A percentile compares a stretch with the other conserved stretches of the same genome.
Conservation (phyloP, 2,329 filamentous ascomycete species). For the Xylaria sp. region DNA sequence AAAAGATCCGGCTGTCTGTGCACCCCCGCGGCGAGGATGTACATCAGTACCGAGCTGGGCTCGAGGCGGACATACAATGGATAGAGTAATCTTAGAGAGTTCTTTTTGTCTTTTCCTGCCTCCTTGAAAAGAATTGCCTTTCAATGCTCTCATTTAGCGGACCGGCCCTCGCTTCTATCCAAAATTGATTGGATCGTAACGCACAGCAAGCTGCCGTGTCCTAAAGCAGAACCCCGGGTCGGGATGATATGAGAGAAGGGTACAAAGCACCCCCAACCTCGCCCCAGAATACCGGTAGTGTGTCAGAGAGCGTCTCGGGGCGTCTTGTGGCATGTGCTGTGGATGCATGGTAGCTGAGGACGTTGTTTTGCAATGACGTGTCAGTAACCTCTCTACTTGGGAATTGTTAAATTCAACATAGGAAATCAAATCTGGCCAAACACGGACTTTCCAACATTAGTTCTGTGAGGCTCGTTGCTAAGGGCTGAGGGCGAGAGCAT, state of each 20-base stretch:
- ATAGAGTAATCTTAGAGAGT: background rate
- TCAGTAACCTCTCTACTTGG: background rate
- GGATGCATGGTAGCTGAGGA: conserved; percentile 4
- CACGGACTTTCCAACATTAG: background rate
- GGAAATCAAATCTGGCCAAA: background rate
- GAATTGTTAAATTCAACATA: background rate
- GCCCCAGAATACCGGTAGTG: background rate
- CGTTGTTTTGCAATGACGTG: background rate
- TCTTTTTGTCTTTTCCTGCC: background rate
- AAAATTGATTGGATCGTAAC: conserved; percentile 24
- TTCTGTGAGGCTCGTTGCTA: background rate
- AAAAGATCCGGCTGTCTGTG: background rate
- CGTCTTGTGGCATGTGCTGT: background rate
- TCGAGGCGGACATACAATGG: background rate
- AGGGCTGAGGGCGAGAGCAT: background rate
- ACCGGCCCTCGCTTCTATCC: conserved; percentile 18
- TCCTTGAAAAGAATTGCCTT: background rate
- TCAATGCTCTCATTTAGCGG: conserved; percentile 5
- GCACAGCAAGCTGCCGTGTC: conserved; percentile 21
- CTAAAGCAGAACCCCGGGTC: conserved; percentile 25
- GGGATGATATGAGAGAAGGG: conserved; percentile 14
- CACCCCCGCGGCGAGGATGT: background rate
- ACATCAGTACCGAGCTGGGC: background rate
- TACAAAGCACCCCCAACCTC: background rate
- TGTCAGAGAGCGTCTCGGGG: background rate